Base-by-base conservation (phyloP, 225 moss, liverwort and hornwort genomes). In the Marchantia polymorpha region DNA sequence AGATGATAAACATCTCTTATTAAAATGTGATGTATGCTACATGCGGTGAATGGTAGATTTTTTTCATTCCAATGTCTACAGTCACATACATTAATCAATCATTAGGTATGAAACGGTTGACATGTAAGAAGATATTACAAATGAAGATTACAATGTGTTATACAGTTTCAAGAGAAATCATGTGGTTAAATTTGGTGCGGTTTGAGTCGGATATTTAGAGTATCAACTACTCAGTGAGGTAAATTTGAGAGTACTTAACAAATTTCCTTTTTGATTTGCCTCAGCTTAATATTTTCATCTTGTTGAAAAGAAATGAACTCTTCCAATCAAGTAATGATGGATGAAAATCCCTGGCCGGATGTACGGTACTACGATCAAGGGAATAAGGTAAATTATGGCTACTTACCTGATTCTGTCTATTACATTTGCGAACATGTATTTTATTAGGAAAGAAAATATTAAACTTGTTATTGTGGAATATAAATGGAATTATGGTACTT, bases 281-380 rank as follows among this genome's bases (percentile, higher is more conserved):
- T 69, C 47, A 69, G 69, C 69, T 46, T 46, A 46, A 47, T 6
- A 69, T 13, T 19, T 47, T 69, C 47, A 47, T 7, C 66, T 78
- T 67, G 8, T 49, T 20, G 16, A 48, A 30, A 12, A 65, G 64
- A 58, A 69, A 69, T 69, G 69, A 19, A 19, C 29, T 69, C 69
- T 69, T 69, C 69, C 9, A 78, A 78, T 17, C 75, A 58, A 55
- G 54, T 52, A 31, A 58, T 75, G 58, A 29, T 52, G 10, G 27
- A 54, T 75, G 58, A 58, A 54, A 75, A 56, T 69, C 69, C 29
- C 26, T 80, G 81, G 67, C 80, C 83, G 3, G 86, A 83, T 48
- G 86, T 81, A 39, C 77, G 20, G 27, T 87, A 76, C 72, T 53
- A 46, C 65, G 84, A 87, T 61, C 70, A 80, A 19, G 81, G 82